Evolutionary conservation across 2,329 filamentous ascomycete species (phyloP).

Genomic region (Xylariaceae sp.): DNA sequence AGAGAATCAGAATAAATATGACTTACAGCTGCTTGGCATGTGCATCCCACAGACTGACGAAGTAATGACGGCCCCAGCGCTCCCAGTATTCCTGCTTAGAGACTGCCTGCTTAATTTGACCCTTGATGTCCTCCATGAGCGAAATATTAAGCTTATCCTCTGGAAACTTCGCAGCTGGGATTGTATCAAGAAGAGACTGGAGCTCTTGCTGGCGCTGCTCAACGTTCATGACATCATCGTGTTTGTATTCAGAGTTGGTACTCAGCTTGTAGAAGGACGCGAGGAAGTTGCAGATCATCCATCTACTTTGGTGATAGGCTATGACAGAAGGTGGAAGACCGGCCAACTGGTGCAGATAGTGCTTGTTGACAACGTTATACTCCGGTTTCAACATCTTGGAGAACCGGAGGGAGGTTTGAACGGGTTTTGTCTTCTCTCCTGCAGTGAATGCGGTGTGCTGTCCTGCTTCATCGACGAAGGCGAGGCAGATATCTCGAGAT

Average conservation of each 20-base stretch:
- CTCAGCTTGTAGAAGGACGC: slow-evolving; percentile 40
- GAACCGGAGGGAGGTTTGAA: slow-evolving; percentile 37
- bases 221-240: background rate
- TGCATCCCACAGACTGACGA: slow-evolving; percentile 53
- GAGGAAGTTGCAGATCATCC: slow-evolving; percentile 47
- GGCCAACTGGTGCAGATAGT: slow-evolving; percentile 19
- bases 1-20: background rate
- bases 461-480: slow-evolving; percentile 18
- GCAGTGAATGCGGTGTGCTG: slow-evolving; percentile 1
- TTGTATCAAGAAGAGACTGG: slow-evolving; percentile 26
- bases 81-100: slow-evolving; percentile 35
- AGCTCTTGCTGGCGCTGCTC: slow-evolving; percentile 22
- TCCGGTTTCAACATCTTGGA: slow-evolving; percentile 19
- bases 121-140: slow-evolving; percentile 48
- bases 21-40: slow-evolving; percentile 48
- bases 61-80: slow-evolving; percentile 56
- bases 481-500: slow-evolving; percentile 52
- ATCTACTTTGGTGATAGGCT: slow-evolving; percentile 51
- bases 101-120: slow-evolving; percentile 50
- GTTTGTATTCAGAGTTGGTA: slow-evolving; percentile 35
- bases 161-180: slow-evolving; percentile 32
- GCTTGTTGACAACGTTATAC: slow-evolving; percentile 2
- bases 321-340: slow-evolving; percentile 32
- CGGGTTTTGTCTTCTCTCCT: slow-evolving; percentile 15
- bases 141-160: slow-evolving; percentile 44